Percentiles rank a stretch among this genome's conserved stretches.
Evolutionary conservation across 768 basidiomycete species (phyloP).

Genomic region (Mycena metata): DNA sequence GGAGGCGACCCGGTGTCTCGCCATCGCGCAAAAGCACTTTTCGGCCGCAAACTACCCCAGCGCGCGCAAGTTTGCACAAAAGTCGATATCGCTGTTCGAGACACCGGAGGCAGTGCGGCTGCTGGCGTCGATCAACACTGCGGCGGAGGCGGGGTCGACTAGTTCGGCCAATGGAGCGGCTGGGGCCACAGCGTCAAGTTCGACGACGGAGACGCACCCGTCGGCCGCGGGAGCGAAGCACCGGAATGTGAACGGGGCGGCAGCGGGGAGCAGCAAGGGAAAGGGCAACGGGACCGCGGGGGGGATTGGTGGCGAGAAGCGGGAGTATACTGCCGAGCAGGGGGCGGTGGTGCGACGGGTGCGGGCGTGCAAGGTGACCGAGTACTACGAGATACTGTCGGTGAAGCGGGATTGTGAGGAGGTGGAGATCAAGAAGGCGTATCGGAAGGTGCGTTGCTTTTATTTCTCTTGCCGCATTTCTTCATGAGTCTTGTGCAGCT

Average conservation of each 20-base stretch:
- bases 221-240: slow-evolving; percentile 82
- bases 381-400: slow-evolving; percentile 93
- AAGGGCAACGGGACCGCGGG: slow-evolving; percentile 65
- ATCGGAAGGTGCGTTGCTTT: slow-evolving; percentile 82
- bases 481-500: slow-evolving; percentile 61
- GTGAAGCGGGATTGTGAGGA: slow-evolving; percentile 87
- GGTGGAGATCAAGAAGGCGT: slow-evolving; percentile 91
- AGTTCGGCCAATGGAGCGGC: slow-evolving; percentile 58
- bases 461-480: slow-evolving; percentile 19
- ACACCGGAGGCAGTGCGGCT: slow-evolving; percentile 82
- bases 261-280: slow-evolving; percentile 44
- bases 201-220: slow-evolving; percentile 78
- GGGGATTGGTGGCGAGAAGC: slow-evolving; percentile 78
- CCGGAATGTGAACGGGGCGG: slow-evolving; percentile 56
- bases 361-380: slow-evolving; percentile 85
- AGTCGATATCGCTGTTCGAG: slow-evolving; percentile 85
- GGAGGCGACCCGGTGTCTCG: slow-evolving; percentile 86
- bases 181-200: slow-evolving; percentile 52
- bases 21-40: slow-evolving; percentile 82
- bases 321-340: slow-evolving; percentile 92
- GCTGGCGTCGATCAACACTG: slow-evolving; percentile 74
- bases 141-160: slow-evolving; percentile 59
- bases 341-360: slow-evolving; percentile 87
- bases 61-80: slow-evolving; percentile 91
- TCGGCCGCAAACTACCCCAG: slow-evolving; percentile 78